Base-by-base conservation (phyloP, 2,329 filamentous ascomycete genomes). In the Pleomassaria siparia region DNA sequence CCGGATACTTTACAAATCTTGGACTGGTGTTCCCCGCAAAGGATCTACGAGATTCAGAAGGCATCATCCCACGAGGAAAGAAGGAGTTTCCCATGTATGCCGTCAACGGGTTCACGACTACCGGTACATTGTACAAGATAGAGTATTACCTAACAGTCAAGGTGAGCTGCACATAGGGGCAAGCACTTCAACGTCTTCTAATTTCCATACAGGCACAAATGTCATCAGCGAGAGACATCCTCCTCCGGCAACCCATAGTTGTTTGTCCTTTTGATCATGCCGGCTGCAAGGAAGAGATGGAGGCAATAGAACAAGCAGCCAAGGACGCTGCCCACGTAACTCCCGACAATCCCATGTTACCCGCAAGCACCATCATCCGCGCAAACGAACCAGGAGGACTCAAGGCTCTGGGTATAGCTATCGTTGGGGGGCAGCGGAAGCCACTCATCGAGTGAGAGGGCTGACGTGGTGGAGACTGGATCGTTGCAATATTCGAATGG, bases 251-350 rank as follows among this genome's bases (percentile, higher is more conserved):
- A 71, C 91, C 90, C 4, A 96, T 99, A 48, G 90, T 97, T 26
- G 94, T 97, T 43, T 97, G 92, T 63, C 92, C 94, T 0, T 84
- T 96, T 53, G 94, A 99, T 65, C 90, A 96, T 64, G 89, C 95
- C 57, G 89, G 87, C 13, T 99, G 94, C 74, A 96, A 95, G 71
- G 91, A 96, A 67, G 94, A 97, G 74, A 96, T 99, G 90, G 91
- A 96, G 62, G 91, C 91, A 29, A 97, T 99, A 54, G 91, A 96
- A 67, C 90, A 96, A 72, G 89, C 94, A 0, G 94, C 94, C 35
- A 92, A 91, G 71, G 92, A 97, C 60, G 92, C 94, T 2, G 87
- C 89, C 13, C 84, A 88, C 52, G 86, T 97, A 51, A 90, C 92
- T 58, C 87, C 87, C 0, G 89, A 95, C 52, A 94, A 94, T 60